phyloP scores from a whole-genome alignment of 2,329 filamentous ascomycete species.

The Ceratocystis huliohia region DNA sequence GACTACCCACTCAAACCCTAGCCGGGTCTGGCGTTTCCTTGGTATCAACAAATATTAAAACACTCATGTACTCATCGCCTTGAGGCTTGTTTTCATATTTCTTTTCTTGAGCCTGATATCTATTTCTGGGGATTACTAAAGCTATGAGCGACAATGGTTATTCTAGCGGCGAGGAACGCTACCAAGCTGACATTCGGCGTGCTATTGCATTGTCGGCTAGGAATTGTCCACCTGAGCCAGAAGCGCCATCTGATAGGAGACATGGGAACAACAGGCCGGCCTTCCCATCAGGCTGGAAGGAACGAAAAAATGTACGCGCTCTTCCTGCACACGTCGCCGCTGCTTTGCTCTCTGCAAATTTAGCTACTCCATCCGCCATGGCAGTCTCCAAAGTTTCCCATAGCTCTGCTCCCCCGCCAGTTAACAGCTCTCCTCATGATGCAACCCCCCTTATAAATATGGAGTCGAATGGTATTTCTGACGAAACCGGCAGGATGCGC shows the following conservation, averaged over 20 bases:
- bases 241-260: conserved; percentile 16
- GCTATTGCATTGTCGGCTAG: conserved; percentile 48
- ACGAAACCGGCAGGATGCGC: background rate
- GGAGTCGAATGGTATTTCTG: background rate
- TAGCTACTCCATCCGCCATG: conserved; percentile 18
- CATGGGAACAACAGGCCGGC: background rate
- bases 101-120: background rate
- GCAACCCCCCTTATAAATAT: background rate
- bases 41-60: background rate
- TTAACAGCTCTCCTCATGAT: background rate
- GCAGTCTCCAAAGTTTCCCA: conserved; percentile 11
- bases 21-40: background rate
- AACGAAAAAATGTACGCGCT: background rate
- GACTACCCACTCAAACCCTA: background rate
- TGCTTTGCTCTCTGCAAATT: conserved; percentile 16
- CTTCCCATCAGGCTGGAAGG: background rate
- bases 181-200: conserved; percentile 47
- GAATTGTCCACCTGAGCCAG: conserved; percentile 22
- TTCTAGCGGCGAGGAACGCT: conserved; percentile 30
- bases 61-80: background rate
- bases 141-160: conserved; percentile 19
- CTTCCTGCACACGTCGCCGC: conserved; percentile 15
- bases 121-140: background rate
- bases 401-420: background rate
- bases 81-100: background rate